Conservation (phyloP, 345 rosid genomes). For the Barbarea vulgaris region DNA sequence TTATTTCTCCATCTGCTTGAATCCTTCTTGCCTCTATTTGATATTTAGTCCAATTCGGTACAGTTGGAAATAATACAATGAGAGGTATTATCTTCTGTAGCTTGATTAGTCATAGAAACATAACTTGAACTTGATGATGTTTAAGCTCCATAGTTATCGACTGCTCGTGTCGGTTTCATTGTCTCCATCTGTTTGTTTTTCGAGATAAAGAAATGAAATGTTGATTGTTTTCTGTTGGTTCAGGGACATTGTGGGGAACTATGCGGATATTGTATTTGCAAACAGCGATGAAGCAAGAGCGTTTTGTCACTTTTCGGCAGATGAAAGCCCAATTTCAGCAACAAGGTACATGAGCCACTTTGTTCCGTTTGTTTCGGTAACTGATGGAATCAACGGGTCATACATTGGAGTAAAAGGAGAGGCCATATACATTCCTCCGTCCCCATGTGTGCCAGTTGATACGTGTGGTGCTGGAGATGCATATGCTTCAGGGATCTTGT, state of each 20-base stretch:
- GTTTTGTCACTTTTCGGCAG: slow-evolving; percentile 67
- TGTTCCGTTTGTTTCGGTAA: slow-evolving; percentile 83
- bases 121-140: neutral
- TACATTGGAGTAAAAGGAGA: slow-evolving; percentile 96
- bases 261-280: slow-evolving; percentile 78
- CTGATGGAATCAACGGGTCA: slow-evolving; percentile 86
- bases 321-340: slow-evolving; percentile 75
- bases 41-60: neutral
- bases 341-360: slow-evolving; percentile 90
- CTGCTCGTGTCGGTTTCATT: neutral
- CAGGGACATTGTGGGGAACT: slow-evolving; percentile 92
- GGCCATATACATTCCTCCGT: slow-evolving; percentile 84
- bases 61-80: neutral
- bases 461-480: slow-evolving; percentile 98
- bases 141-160: neutral
- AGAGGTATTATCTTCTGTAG: neutral
- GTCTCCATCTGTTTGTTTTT: neutral
- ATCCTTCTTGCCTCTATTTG: neutral
- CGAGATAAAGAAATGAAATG: neutral
- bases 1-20: neutral
- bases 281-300: slow-evolving; percentile 92
- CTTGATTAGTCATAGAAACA: slow-evolving; percentile 7
- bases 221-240: neutral
- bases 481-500: slow-evolving; percentile 87
- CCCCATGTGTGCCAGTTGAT: slow-evolving; percentile 77